Conservation (phyloP, 78 protist genomes). For the Dictyostelium firmibasis region DNA sequence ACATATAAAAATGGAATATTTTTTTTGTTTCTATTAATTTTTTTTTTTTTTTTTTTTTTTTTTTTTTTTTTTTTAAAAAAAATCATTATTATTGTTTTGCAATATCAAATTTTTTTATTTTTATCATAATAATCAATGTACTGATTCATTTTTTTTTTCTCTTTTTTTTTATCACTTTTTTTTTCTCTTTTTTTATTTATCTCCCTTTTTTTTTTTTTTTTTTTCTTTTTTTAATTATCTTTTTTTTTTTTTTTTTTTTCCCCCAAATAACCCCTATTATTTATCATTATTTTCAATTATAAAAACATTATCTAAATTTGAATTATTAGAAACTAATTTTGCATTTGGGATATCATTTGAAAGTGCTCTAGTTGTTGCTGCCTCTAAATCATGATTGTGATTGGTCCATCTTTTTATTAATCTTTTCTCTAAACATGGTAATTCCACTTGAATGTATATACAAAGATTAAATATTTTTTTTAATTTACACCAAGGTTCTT, state of each 20-base stretch:
- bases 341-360: slow-evolving; percentile 76
- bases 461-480: not conserved
- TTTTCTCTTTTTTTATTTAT: too few relatives aligned
- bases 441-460: not conserved
- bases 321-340: not conserved
- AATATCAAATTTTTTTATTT: too few relatives aligned
- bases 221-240: not conserved
- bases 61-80: not conserved
- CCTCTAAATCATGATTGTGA: not conserved
- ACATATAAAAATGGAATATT: too few relatives aligned
- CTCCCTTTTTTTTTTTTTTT: not conserved
- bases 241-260: too few relatives aligned
- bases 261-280: too few relatives aligned
- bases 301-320: not conserved
- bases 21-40: too few relatives aligned
- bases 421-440: not conserved
- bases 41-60: not conserved
- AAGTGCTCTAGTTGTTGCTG: slow-evolving; percentile 18
- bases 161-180: not conserved
- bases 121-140: too few relatives aligned
- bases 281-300: not conserved
- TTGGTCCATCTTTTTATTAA: slow-evolving; percentile 37
- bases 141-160: not conserved
- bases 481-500: slow-evolving; percentile 26
- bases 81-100: too few relatives aligned